A percentile compares a stretch with the other conserved stretches of the same genome.
phyloP scores from a whole-genome alignment of 345 rosid species.

The Hibiscus mutabilis region DNA sequence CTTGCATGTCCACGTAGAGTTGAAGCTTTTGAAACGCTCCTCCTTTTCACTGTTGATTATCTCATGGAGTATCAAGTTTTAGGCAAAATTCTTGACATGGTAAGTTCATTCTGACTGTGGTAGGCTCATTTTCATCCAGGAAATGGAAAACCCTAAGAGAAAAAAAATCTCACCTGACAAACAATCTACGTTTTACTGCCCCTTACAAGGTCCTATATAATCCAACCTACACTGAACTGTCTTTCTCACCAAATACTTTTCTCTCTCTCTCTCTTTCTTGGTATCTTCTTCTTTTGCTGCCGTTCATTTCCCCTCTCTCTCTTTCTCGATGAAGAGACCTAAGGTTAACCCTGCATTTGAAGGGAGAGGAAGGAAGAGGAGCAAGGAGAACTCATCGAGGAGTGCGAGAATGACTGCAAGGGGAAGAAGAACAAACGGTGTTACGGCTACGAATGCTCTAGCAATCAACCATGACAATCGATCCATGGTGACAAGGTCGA shows the following conservation, averaged over 20 bases:
- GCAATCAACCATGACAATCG: neutral
- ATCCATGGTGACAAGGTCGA: neutral
- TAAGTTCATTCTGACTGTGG: neutral
- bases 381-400: conserved; percentile 2
- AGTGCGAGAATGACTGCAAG: conserved; percentile 12
- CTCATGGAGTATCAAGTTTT: neutral
- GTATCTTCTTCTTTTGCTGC: neutral
- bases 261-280: neutral
- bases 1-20: conserved; percentile 16
- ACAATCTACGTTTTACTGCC: neutral
- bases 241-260: neutral
- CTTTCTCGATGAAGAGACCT: conserved; percentile 15
- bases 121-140: conserved; percentile 3
- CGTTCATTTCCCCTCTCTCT: conserved; percentile 4
- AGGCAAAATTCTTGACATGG: neutral
- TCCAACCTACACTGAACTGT: neutral
- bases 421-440: conserved; percentile 4
- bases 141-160: neutral
- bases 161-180: neutral
- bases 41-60: neutral
- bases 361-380: conserved; percentile 6
- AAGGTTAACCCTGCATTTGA: conserved; percentile 17
- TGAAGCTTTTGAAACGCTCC: neutral
- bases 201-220: neutral
- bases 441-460: neutral